These are phyloP conservation scores for Penicillium samsonianum DNA, from an alignment of 495 filamentous ascomycete species.

Conservation along the genomic window DNA sequence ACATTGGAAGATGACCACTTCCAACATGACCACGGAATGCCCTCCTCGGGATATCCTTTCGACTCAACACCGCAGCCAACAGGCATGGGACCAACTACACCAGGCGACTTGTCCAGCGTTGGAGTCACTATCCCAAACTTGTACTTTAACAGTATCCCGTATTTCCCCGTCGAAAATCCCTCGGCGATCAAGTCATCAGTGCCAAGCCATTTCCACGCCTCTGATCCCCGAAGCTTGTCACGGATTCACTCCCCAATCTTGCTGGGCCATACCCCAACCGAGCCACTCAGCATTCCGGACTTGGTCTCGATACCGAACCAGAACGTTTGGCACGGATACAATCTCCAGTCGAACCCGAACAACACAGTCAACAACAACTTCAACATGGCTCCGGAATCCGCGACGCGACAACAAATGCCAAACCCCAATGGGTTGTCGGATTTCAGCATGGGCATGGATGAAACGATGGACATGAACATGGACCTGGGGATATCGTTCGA, in stretches of 20 bases:
- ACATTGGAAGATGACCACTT: slow-evolving; percentile 58
- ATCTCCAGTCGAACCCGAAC: slow-evolving; percentile 35
- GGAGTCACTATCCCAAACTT: slow-evolving; percentile 31
- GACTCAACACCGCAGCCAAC: slow-evolving; percentile 20
- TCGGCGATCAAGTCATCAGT: slow-evolving; percentile 30
- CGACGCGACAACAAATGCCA: slow-evolving; percentile 23
- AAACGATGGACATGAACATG: slow-evolving; percentile 34
- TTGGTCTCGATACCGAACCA: slow-evolving; percentile 49
- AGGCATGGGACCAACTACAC: slow-evolving; percentile 24
- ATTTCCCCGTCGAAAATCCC: slow-evolving; percentile 27
- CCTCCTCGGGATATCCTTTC: slow-evolving; percentile 21
- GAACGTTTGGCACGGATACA: slow-evolving; percentile 48
- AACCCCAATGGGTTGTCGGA: slow-evolving; percentile 23
- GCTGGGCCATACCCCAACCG: slow-evolving; percentile 36
- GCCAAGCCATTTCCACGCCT: slow-evolving; percentile 27
- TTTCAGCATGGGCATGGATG: slow-evolving; percentile 36
- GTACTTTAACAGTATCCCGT: slow-evolving; percentile 34
- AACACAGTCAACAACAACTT: too few relatives aligned
- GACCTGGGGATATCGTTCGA: slow-evolving; percentile 45
- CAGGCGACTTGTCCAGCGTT: slow-evolving; percentile 18
- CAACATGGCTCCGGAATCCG: slow-evolving; percentile 21
- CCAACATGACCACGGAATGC: slow-evolving; percentile 28
- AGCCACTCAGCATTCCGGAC: slow-evolving; percentile 45
- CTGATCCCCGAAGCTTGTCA: slow-evolving; percentile 28
- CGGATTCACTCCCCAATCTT: slow-evolving; percentile 41